phyloP scores from a whole-genome alignment of 2,329 filamentous ascomycete species.

The Fusarium solani-melongenae region DNA sequence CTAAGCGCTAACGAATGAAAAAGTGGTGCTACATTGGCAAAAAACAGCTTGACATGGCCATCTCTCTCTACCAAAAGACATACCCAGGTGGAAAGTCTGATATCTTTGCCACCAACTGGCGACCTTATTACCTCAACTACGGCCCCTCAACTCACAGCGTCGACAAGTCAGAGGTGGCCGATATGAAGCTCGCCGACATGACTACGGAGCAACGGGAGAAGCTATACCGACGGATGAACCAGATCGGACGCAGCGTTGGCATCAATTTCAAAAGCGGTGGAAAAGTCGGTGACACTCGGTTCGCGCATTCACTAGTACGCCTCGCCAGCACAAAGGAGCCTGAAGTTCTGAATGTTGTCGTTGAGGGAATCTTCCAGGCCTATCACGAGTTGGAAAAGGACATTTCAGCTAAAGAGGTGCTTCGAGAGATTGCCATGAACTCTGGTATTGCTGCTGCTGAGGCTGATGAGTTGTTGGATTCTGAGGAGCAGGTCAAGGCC shows the following conservation, averaged over 20 bases:
- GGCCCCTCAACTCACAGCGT: conserved; percentile 37
- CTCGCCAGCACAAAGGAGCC: conserved; percentile 25
- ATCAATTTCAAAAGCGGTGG: conserved; percentile 49
- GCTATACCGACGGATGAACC: conserved; percentile 40
- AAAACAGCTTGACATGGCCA: conserved; percentile 50
- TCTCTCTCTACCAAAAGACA: conserved; percentile 51
- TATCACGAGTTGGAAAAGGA: conserved; percentile 48
- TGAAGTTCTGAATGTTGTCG: conserved; percentile 27
- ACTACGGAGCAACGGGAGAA: conserved; percentile 42
- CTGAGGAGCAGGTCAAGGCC: background rate
- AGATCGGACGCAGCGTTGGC: conserved; percentile 46
- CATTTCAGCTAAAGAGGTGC: conserved; percentile 39
- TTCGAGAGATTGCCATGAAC: conserved; percentile 35
- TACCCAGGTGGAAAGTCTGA: conserved; percentile 52
- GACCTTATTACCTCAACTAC: conserved; percentile 52
- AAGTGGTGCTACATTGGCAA: conserved; percentile 56
- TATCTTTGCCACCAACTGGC: conserved; percentile 49
- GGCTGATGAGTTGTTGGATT: conserved; percentile 14
- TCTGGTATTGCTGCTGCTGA: conserved; percentile 33
- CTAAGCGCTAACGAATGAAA: background rate
- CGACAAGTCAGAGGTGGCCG: conserved; percentile 34
- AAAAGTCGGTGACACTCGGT: conserved; percentile 48
- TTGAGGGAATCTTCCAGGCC: conserved; percentile 43
- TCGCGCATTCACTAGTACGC: conserved; percentile 49
- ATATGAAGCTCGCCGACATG: conserved; percentile 38